Conservation (phyloP, 2,329 filamentous ascomycete species). For the Aspergillus amoenus region DNA sequence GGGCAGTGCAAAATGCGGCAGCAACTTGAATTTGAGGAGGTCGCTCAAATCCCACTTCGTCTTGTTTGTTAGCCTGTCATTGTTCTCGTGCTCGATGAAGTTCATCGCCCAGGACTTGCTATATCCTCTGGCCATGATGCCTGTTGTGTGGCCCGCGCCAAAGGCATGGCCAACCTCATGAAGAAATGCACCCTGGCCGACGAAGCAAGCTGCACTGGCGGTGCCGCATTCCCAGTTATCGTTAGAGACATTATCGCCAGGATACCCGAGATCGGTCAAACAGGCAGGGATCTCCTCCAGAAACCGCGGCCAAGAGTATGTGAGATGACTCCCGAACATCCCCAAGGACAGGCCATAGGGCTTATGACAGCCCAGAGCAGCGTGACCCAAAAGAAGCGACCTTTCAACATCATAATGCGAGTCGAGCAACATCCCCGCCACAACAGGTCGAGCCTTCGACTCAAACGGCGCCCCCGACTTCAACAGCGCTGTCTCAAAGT, state of each 20-base stretch:
- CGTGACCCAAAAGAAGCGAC: background rate
- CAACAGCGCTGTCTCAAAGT: background rate
- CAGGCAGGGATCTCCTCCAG: background rate
- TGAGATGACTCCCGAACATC: background rate
- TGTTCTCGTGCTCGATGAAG: background rate
- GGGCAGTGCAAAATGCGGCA: background rate
- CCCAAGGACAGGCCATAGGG: background rate
- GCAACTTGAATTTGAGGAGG: background rate
- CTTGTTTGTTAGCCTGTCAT: background rate
- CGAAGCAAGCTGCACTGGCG: background rate
- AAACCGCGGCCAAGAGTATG: background rate
- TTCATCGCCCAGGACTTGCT: background rate
- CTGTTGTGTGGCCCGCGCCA: background rate
- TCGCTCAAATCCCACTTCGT: background rate
- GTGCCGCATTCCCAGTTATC: background rate
- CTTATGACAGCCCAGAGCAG: background rate
- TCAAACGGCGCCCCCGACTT: background rate
- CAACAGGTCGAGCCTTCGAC: background rate
- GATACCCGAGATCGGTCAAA: background rate
- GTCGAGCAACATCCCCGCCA: background rate
- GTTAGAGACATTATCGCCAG: background rate
- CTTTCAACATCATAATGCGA: background rate
- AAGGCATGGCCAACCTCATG: slow-evolving; percentile 4
- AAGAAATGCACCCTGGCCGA: background rate
- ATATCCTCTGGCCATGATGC: slow-evolving; percentile 3